Base-by-base conservation (phyloP, 306 rosid species). In the Hylodesmum podocarpum region DNA sequence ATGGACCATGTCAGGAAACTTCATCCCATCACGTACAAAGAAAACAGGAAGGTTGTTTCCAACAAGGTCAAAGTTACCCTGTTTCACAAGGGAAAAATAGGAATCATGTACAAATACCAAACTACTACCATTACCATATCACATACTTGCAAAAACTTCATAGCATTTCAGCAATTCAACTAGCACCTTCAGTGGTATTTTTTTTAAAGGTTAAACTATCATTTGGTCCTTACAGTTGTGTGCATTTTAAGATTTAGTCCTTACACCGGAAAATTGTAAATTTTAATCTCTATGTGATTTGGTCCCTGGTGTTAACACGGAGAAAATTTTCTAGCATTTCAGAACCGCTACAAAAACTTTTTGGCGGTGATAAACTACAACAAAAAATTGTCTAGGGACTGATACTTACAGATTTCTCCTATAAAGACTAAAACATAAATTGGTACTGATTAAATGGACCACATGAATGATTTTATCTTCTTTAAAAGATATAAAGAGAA, bases 41-140 rank as follows among this genome's bases (percentile, higher is more conserved):
- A 94, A 91, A 69, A 91, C 96, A 0, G 97, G 97, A 74, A 94
- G 88, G 76, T 94, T 94, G 87, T 94, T 94, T 78, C 97, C 98
- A 19, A 91, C 97, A 6, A 94, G 84, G 76, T 94, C 98, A 67
- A 90, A 94, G 87, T 94, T 94, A n/a, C 98, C 98, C 98, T 94
- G 87, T 41, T 47, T 46, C 73, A 79, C 27, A 79, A 64, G 76
- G 77, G 55, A 88, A 80, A 81, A 88, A 76, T 67, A 84, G 71
- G 73, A 90, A 87, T 75, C 83, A 88, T 84, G 77, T 78, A 78
- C 61, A 66, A 66, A 37, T 10, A 77, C 80, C 34, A 72, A n/a
- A 61, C 34, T 44, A 15, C 49, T 47, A 66, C 55, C 39, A 66
- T 21, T 66, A 28, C 33, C 63, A 69, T 25, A 29, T 53, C 1